Base-by-base conservation (phyloP, 352 stramenopile genomes). In the Phytophthora constricta region DNA sequence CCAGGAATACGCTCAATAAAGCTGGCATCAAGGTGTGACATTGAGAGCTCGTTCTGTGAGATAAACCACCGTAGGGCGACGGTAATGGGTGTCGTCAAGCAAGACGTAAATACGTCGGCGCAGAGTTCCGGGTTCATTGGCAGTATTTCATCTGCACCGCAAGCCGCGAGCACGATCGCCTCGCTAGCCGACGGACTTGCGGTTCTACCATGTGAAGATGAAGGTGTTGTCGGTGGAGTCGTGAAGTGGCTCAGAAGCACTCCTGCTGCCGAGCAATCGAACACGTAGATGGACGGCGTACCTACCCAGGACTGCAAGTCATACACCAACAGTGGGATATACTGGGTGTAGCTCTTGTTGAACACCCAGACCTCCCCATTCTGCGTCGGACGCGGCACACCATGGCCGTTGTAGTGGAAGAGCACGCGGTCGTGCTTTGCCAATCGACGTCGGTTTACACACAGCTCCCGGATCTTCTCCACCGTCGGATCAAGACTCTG, bases 311-410 rank as follows among this genome's bases (percentile, higher is more conserved):
- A 89, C 73, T 97, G 86, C 23, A 99, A 76, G 54, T 99, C 96
- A 47, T 97, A 97, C 11, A 99, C 91, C 23, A 97, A 86, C 26
- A 99, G 77, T 19, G 98, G 98, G 58, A 99, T 99, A 79, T 99
- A 99, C 82, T 99, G 97, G 31, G 98, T 99, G 76, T 99, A 99
- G 72, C 96, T 97, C 80, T 98, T 98, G 82, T 99, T 99, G 76
- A 99, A 99, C 20, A 99, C 93, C 98, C 98, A 99, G 53, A 99
- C 95, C 71, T 99, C 97, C 37, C 98, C 97, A 76, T 98, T 98
- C 11, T 84, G 77, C 9, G 97, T 99, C 20, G 93, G 97, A n/a
- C 94, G 76, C 27, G 98, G 98, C 19, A 99, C 98, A 41, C 98
- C 98, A 76, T 99, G 98, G 52, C 98, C 98, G 80, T 99, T 99